Evolutionary conservation across 768 basidiomycete genomes (phyloP).

Genomic region (Royoungia palumana): DNA sequence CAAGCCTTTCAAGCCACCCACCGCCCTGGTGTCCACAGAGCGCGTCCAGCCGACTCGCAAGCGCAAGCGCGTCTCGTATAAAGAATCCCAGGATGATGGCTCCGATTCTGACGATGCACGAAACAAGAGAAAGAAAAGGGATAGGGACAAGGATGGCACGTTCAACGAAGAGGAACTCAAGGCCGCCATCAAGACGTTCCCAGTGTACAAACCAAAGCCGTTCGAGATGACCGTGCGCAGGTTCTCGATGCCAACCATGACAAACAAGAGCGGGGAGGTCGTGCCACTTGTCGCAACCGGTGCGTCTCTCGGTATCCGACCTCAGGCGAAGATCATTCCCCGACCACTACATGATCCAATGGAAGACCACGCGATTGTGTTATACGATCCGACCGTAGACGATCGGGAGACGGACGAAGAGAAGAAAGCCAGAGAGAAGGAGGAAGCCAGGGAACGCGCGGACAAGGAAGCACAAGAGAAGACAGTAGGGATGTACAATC

Average conservation of each 20-base stretch:
- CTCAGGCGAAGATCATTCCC: constrained; percentile 75
- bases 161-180: constrained; percentile 62
- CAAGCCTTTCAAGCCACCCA: constrained; percentile 80
- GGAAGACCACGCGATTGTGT: constrained; percentile 95
- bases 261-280: constrained; percentile 61
- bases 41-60: constrained; percentile 71
- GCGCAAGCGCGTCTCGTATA: constrained; percentile 86
- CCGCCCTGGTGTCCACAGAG: constrained; percentile 40
- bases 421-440: constrained; percentile 65
- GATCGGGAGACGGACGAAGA: constrained; percentile 89
- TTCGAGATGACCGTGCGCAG: constrained; percentile 57
- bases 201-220: constrained; percentile 79
- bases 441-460: constrained; percentile 63
- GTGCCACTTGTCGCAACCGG: constrained; percentile 58
- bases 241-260: constrained; percentile 86
- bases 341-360: constrained; percentile 96
- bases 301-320: constrained; percentile 80
- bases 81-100: constrained; percentile 59
- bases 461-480: constrained; percentile 65
- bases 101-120: constrained; percentile 48
- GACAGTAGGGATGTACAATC: constrained; percentile 74
- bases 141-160: constrained; percentile 53
- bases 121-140: constrained; percentile 66
- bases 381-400: constrained; percentile 96
- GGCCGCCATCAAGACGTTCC: constrained; percentile 64